Conservation (phyloP, 2,329 filamentous ascomycete genomes). For the Lizonia empirigonia region DNA sequence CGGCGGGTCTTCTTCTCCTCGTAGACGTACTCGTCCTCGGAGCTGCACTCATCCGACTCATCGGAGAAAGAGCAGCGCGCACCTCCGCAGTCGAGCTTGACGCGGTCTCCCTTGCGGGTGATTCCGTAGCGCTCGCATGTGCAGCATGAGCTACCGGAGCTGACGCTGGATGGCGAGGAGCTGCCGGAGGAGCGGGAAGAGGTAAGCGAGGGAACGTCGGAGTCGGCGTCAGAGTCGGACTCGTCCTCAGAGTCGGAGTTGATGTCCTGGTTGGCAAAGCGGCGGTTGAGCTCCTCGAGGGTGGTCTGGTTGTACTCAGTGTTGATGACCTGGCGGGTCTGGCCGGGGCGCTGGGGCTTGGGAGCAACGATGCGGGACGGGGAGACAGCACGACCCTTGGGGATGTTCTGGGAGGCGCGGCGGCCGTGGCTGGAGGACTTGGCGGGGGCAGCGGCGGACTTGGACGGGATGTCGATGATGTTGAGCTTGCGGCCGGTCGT, state of each 20-base stretch:
- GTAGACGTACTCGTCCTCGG: slow-evolving; percentile 66
- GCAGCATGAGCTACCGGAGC: slow-evolving; percentile 65
- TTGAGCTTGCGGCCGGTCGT: slow-evolving; percentile 97
- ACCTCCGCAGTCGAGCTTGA: slow-evolving; percentile 96
- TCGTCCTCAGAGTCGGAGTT: slow-evolving; percentile 61
- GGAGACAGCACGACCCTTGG: slow-evolving; percentile 87
- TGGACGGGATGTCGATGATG: slow-evolving; percentile 85
- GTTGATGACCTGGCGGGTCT: slow-evolving; percentile 85
- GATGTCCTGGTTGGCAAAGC: slow-evolving; percentile 73
- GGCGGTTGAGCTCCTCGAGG: slow-evolving; percentile 78
- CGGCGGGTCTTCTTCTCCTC: slow-evolving; percentile 56
- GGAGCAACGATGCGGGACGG: slow-evolving; percentile 89
- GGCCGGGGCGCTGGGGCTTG: slow-evolving; percentile 85
- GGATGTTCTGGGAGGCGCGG: slow-evolving; percentile 67
- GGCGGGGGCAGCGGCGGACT: slow-evolving; percentile 51
- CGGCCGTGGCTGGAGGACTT: slow-evolving; percentile 52
- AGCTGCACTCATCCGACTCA: slow-evolving; percentile 72
- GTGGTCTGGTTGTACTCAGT: slow-evolving; percentile 76
- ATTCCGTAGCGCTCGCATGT: slow-evolving; percentile 97
- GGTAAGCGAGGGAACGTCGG: slow-evolving; percentile 74
- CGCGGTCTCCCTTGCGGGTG: slow-evolving; percentile 87
- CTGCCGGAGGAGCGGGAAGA: slow-evolving; percentile 68
- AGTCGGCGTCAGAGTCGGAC: slow-evolving; percentile 69
- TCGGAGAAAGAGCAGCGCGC: slow-evolving; percentile 82
- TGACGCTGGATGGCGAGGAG: slow-evolving; percentile 69